Evolutionary conservation across 345 rosid species (phyloP).

Genomic region (Diplotaxis tenuifolia): DNA sequence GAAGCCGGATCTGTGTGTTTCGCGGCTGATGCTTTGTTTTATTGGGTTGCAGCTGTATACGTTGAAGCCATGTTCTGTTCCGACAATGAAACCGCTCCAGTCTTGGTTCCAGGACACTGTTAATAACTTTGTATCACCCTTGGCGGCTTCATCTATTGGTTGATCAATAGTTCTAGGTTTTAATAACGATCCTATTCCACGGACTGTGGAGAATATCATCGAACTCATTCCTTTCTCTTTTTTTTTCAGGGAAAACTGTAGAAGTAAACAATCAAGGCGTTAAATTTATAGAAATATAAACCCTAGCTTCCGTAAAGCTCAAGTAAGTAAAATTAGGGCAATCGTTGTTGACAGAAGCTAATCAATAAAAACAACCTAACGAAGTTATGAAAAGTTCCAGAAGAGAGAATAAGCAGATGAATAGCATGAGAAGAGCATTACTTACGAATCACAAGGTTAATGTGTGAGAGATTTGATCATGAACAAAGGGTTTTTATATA

Average conservation of each 20-base stretch:
- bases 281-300: background rate
- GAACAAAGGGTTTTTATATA: background rate
- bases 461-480: background rate
- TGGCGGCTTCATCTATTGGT: slow-evolving; percentile 35
- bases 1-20: slow-evolving; percentile 57
- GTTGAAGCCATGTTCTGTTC: slow-evolving; percentile 62
- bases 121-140: slow-evolving; percentile 44
- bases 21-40: slow-evolving; percentile 56
- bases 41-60: slow-evolving; percentile 71
- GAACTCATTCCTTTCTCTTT: slow-evolving; percentile 44
- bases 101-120: slow-evolving; percentile 80
- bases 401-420: background rate
- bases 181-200: slow-evolving; percentile 33
- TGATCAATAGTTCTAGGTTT: slow-evolving; percentile 29
- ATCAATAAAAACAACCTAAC: background rate
- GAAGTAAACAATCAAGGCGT: background rate
- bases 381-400: background rate
- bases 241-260: background rate
- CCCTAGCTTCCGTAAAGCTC: slow-evolving; percentile 7
- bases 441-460: background rate
- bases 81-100: slow-evolving; percentile 72
- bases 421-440: slow-evolving; percentile 6
- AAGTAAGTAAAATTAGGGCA: background rate
- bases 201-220: slow-evolving; percentile 45
- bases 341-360: background rate